Evolutionary conservation across 1,284 basidiomycete genomes (phyloP).

Genomic region (Pyrrhoderma noxium): DNA sequence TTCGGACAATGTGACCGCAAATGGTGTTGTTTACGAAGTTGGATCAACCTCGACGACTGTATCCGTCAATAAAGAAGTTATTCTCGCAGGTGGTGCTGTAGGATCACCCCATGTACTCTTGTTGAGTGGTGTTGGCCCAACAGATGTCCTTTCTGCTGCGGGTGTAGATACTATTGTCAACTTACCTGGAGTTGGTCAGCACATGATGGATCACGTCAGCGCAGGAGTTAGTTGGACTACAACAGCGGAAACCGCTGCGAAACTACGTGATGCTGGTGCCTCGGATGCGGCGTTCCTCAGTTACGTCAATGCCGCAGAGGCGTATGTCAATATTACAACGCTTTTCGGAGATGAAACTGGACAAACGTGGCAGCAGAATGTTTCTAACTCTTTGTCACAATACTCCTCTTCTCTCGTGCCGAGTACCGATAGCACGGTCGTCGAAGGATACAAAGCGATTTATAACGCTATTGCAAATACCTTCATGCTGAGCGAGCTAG

Average conservation of each 20-base stretch:
- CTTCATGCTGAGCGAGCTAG: conserved; percentile 37
- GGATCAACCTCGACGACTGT: conserved; percentile 31
- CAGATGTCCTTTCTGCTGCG: conserved; percentile 42
- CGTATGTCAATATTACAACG: conserved; percentile 52
- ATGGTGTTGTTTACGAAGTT: conserved; percentile 48
- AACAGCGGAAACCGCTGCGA: conserved; percentile 38
- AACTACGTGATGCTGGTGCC: conserved; percentile 30
- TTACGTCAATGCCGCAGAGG: conserved; percentile 61
- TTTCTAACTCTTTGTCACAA: conserved; percentile 30
- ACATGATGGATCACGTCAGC: conserved; percentile 65
- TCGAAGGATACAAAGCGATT: conserved; percentile 57
- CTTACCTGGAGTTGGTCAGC: conserved; percentile 70
- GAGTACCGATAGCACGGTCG: conserved; percentile 40
- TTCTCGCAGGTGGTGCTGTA: conserved; percentile 38
- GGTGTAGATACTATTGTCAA: conserved; percentile 42
- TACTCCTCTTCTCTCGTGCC: conserved; percentile 39
- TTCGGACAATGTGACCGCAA: conserved; percentile 40
- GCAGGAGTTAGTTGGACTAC: conserved; percentile 44
- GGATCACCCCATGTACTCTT: conserved; percentile 63
- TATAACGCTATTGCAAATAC: conserved; percentile 43
- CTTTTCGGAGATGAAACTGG: conserved; percentile 36
- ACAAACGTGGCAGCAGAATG: conserved; percentile 29
- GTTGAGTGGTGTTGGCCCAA: conserved; percentile 67
- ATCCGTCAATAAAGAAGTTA: conserved; percentile 32
- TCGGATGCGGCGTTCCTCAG: conserved; percentile 41